A percentile compares a stretch with the other conserved stretches of the same genome.
Evolutionary conservation across 345 rosid genomes (phyloP).

Genomic region (Rhodomyrtus tomentosa): DNA sequence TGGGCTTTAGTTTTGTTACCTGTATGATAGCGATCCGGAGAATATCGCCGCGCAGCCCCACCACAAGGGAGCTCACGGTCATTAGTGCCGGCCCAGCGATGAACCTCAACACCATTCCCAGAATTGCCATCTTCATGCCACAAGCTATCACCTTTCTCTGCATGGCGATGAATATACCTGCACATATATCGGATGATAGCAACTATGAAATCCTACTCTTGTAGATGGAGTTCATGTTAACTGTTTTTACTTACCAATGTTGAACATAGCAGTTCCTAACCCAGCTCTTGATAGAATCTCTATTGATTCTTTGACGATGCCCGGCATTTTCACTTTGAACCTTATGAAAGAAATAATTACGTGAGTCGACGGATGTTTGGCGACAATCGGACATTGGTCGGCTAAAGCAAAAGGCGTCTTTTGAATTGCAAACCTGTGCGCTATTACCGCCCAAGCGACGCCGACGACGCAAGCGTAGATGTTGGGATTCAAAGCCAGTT

Average conservation of each 20-base stretch:
- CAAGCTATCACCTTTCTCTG: conserved; percentile 72
- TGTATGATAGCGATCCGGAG: conserved; percentile 27
- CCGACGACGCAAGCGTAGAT: conserved; percentile 28
- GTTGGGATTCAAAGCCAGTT: conserved; percentile 30
- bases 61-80: conserved; percentile 15
- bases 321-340: conserved; percentile 79
- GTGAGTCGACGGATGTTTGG: neutral
- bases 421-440: conserved; percentile 13
- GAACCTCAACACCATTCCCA: conserved; percentile 26
- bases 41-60: conserved; percentile 29
- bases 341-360: conserved; percentile 7
- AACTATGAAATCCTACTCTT: neutral
- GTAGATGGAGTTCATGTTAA: neutral
- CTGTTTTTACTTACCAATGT: conserved; percentile 49
- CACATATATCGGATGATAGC: neutral
- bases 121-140: conserved; percentile 34
- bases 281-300: conserved; percentile 83
- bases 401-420: neutral
- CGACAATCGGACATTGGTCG: neutral
- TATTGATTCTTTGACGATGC: conserved; percentile 62
- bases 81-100: conserved; percentile 25
- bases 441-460: conserved; percentile 23
- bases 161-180: conserved; percentile 84
- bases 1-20: conserved; percentile 4
- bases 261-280: conserved; percentile 94